Conservation (phyloP, 2,329 filamentous ascomycete genomes). For the Bisporella sp. region DNA sequence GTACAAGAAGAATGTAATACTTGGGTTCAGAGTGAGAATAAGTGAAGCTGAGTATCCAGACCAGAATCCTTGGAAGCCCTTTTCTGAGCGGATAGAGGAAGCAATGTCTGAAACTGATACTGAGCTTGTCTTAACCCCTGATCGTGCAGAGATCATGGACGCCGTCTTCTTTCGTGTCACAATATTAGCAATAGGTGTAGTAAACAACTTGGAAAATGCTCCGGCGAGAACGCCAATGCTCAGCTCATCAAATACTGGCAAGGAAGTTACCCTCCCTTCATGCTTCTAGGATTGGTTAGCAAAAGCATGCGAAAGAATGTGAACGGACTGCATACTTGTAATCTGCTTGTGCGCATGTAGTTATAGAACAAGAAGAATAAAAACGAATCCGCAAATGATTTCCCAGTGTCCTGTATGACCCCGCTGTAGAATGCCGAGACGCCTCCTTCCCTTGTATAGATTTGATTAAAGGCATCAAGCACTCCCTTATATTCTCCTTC, state of each 20-base stretch:
- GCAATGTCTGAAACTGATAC: slow-evolving; percentile 48
- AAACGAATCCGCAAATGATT: slow-evolving; percentile 69
- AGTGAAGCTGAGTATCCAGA: slow-evolving; percentile 78
- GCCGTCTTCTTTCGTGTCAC: slow-evolving; percentile 76
- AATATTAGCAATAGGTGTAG: slow-evolving; percentile 75
- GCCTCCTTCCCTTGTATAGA: slow-evolving; percentile 64
- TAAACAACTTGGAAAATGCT: slow-evolving; percentile 66
- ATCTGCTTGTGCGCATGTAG: slow-evolving; percentile 31
- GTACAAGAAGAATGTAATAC: slow-evolving; percentile 79
- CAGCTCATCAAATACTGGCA: slow-evolving; percentile 66
- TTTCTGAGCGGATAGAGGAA: slow-evolving; percentile 56
- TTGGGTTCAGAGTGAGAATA: slow-evolving; percentile 77
- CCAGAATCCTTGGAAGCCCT: slow-evolving; percentile 74
- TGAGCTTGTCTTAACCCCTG: slow-evolving; percentile 5
- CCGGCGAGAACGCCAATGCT: slow-evolving; percentile 68
- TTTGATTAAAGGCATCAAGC: slow-evolving; percentile 62
- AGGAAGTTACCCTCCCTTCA: slow-evolving; percentile 28
- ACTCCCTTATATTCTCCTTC: slow-evolving; percentile 55
- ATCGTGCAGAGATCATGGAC: slow-evolving; percentile 36
- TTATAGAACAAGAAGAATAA: slow-evolving; percentile 83
- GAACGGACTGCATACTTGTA: slow-evolving; percentile 20
- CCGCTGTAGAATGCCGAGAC: slow-evolving; percentile 63
- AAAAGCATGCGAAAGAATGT: no score
- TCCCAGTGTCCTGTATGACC: slow-evolving; percentile 55
- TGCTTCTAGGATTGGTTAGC: slow-evolving; percentile 18